Conservation (phyloP, 768 basidiomycete genomes). For the Pleurotus platypus region DNA sequence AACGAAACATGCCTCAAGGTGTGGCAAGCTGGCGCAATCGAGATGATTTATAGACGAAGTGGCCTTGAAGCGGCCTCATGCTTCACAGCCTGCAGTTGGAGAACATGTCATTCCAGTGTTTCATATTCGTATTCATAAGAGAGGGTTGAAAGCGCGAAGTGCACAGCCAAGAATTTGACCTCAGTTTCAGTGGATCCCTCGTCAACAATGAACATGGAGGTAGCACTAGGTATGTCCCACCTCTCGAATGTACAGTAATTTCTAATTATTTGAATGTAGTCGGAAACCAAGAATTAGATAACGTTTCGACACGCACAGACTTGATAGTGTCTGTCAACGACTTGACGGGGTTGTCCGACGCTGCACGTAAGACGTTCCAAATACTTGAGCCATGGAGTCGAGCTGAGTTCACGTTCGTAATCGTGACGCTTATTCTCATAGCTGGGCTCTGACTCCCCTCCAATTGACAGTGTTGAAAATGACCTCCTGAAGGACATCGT, state of each 20-base stretch:
- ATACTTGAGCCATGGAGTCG: slow-evolving; percentile 2
- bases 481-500: not conserved
- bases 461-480: not conserved
- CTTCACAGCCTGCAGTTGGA: no score
- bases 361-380: not conserved
- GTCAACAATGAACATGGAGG: not conserved
- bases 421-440: not conserved
- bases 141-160: no score
- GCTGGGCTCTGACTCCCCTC: not conserved
- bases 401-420: not conserved
- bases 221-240: not conserved
- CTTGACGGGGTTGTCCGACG: not conserved
- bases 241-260: not conserved
- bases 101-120: no score
- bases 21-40: no score
- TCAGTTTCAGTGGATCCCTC: no score
- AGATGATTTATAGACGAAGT: no score
- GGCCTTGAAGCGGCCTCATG: no score
- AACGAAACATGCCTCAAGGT: no score
- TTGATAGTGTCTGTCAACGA: not conserved
- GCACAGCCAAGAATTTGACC: no score
- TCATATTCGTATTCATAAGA: no score
- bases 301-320: not conserved
- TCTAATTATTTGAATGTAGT: no score
- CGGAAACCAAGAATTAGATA: no score